A percentile compares a stretch with the other conserved stretches of the same genome.
These are phyloP conservation scores for Tylopilus balloui DNA, from an alignment of 768 basidiomycete species.

Conservation along the genomic window DNA sequence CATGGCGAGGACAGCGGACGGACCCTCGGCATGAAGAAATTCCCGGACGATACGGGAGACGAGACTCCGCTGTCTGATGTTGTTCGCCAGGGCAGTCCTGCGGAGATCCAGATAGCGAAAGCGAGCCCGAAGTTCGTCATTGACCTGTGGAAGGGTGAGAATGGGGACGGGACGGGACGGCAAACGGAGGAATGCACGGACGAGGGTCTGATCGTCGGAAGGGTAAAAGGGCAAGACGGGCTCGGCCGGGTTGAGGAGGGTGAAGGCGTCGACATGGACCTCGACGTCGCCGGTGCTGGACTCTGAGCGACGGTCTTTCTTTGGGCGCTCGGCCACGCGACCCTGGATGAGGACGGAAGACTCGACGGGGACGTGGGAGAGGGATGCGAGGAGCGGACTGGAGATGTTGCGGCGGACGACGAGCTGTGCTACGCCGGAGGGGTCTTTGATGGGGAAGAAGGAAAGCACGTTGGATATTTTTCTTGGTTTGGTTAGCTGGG, in stretches of 20 bases:
- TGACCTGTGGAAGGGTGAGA: constrained; percentile 47
- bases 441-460: constrained; percentile 85
- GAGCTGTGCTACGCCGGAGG: constrained; percentile 74
- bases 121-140: constrained; percentile 79
- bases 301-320: constrained; percentile 61
- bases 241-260: constrained; percentile 76
- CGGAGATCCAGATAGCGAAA: constrained; percentile 90
- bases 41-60: constrained; percentile 78
- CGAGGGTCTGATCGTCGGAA: constrained; percentile 70
- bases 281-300: constrained; percentile 73
- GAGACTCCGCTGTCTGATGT: constrained; percentile 75
- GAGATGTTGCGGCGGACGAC: constrained; percentile 48
- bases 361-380: constrained; percentile 68
- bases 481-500: constrained; percentile 44
- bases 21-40: constrained; percentile 70
- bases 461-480: constrained; percentile 65
- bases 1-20: constrained; percentile 17
- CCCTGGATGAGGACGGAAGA: constrained; percentile 77
- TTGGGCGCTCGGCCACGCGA: constrained; percentile 59
- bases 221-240: constrained; percentile 78
- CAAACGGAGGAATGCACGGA: constrained; percentile 36
- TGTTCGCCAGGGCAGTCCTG: constrained; percentile 63
- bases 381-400: constrained; percentile 31
- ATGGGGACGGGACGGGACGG: background rate
- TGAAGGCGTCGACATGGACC: constrained; percentile 64